Conservation (phyloP, 208 protist species). For the Spongospora subterranea region DNA sequence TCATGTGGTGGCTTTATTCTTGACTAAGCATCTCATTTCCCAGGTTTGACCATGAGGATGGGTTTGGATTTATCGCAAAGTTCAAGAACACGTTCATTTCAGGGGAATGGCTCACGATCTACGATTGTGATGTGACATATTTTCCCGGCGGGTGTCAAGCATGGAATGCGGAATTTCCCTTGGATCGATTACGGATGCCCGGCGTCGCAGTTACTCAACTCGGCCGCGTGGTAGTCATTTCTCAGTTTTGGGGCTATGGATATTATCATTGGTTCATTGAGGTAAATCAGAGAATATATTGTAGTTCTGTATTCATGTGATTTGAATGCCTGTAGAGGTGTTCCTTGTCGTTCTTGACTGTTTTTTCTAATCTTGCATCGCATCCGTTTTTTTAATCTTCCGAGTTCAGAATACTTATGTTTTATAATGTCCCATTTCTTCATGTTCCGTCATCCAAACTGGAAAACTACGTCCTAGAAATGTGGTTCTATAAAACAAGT, state of each 20-base stretch:
- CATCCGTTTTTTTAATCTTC: too few species aligned
- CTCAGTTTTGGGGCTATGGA: neutral
- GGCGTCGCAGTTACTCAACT: neutral
- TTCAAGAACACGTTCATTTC: neutral
- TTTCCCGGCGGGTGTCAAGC: neutral
- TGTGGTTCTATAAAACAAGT: too few species aligned
- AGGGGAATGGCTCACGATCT: neutral
- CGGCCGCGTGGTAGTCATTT: neutral
- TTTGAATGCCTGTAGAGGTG: too few species aligned
- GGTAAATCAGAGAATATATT: too few species aligned
- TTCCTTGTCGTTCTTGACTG: too few species aligned
- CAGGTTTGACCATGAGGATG: neutral
- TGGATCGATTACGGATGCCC: neutral
- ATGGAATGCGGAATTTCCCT: neutral
- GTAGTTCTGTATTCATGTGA: too few species aligned
- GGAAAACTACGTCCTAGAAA: too few species aligned
- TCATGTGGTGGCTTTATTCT: neutral
- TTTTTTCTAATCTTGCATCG: too few species aligned
- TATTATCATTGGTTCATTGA: conserved; percentile 6
- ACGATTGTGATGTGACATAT: neutral
- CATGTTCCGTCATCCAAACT: too few species aligned
- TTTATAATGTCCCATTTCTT: too few species aligned
- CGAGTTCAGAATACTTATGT: too few species aligned
- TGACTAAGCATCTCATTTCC: neutral
- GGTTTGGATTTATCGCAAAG: neutral